Conservation (phyloP, 768 basidiomycete species). For the Boletus sp. region DNA sequence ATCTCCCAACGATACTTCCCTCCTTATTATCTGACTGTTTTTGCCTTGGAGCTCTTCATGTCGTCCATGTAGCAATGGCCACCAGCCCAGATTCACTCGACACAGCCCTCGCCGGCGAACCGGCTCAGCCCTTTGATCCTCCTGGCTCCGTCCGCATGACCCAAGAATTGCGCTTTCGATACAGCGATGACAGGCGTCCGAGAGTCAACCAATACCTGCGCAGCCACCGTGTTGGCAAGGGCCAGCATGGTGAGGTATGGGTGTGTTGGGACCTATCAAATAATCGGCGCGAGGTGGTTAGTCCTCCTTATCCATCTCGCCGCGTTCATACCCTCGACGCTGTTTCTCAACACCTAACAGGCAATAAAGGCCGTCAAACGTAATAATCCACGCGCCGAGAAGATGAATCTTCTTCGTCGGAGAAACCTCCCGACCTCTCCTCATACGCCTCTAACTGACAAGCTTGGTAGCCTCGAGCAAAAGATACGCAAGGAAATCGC, state of each 20-base stretch:
- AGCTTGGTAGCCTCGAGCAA: constrained; percentile 68
- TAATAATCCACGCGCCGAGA: constrained; percentile 67
- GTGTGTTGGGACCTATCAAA: constrained; percentile 56
- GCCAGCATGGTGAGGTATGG: constrained; percentile 90
- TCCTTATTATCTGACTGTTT: constrained; percentile 10
- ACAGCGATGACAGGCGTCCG: constrained; percentile 39
- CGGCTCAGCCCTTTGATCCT: constrained; percentile 37
- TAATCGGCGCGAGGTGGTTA: constrained; percentile 49
- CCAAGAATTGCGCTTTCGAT: constrained; percentile 39
- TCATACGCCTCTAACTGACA: constrained; percentile 62
- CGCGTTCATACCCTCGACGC: constrained; percentile 2
- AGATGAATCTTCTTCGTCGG: constrained; percentile 53
- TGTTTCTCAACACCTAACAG: constrained; percentile 36
- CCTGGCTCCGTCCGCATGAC: constrained; percentile 51
- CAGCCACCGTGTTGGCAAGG: constrained; percentile 72
- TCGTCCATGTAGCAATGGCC: constrained; percentile 25
- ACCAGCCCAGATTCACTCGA: constrained; percentile 25
- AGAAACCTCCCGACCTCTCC: constrained; percentile 42
- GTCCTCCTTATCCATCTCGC: constrained; percentile 22
- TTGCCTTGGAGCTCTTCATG: constrained; percentile 23
- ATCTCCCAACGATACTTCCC: constrained; percentile 12
- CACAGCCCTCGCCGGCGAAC: constrained; percentile 36
- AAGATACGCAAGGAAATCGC: constrained; percentile 94
- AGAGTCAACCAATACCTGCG: constrained; percentile 89
- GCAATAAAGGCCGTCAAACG: constrained; percentile 80